These are phyloP conservation scores for Falciphora oryzae DNA, from an alignment of 2,329 filamentous ascomycete genomes.

Conservation along the genomic window DNA sequence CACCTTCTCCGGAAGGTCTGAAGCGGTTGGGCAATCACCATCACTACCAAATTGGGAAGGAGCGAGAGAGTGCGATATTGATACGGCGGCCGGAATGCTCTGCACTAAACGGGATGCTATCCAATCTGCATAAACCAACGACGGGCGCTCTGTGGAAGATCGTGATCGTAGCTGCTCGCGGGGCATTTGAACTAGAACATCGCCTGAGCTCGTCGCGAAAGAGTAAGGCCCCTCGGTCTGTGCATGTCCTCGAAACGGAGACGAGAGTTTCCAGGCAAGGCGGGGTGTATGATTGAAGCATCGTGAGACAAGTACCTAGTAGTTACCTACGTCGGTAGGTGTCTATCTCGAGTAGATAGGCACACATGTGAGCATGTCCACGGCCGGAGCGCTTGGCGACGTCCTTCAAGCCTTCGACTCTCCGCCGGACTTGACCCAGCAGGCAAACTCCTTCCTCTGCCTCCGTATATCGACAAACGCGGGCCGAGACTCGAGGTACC, in stretches of 20 bases:
- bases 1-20: not conserved
- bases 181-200: not conserved
- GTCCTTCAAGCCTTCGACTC: slow-evolving; percentile 11
- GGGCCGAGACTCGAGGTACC: slow-evolving; percentile 68
- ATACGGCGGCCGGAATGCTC: not conserved
- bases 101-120: not conserved
- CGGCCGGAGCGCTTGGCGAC: slow-evolving; percentile 6
- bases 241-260: not conserved
- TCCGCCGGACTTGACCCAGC: slow-evolving; percentile 55
- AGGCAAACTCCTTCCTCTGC: slow-evolving; percentile 70
- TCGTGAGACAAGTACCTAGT: not conserved
- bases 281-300: not conserved
- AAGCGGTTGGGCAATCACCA: not conserved
- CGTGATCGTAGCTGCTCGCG: not conserved
- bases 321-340: not conserved
- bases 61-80: too few relatives aligned
- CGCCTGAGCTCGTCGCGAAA: not conserved
- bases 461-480: slow-evolving; percentile 86
- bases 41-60: not conserved
- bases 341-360: too few relatives aligned
- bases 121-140: not conserved
- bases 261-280: not conserved
- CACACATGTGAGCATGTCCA: not conserved
- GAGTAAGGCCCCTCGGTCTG: too few relatives aligned
- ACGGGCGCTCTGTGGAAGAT: not conserved